phyloP scores from a whole-genome alignment of 805 yeast species.

The Candida tammaniensis region DNA sequence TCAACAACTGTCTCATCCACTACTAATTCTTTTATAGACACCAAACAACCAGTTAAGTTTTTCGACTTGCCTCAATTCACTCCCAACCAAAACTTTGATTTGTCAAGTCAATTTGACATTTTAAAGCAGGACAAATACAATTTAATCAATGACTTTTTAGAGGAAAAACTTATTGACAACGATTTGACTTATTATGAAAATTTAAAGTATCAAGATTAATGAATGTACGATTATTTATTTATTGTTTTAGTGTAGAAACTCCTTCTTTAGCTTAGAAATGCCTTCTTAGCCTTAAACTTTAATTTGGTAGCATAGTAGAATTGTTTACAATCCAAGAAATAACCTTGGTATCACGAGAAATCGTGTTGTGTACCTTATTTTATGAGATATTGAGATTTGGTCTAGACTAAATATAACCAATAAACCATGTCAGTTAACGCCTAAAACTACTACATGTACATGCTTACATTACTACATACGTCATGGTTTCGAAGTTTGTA shows the following conservation, averaged over 20 bases:
- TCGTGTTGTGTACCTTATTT: too few species aligned
- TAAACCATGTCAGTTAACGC: too few species aligned
- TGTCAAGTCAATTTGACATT: slow-evolving; percentile 11
- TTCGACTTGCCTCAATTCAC: slow-evolving; percentile 29
- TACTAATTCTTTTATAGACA: slow-evolving; percentile 16
- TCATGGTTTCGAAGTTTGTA: too few species aligned
- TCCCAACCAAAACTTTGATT: slow-evolving; percentile 3
- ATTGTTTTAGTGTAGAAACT: slow-evolving; percentile 3
- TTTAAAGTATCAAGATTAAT: slow-evolving; percentile 12
- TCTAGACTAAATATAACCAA: too few species aligned
- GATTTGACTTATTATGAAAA: slow-evolving; percentile 34
- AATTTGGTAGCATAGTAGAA: too few species aligned
- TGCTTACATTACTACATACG: too few species aligned
- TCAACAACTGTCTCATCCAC: slow-evolving; percentile 39
- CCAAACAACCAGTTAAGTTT: slow-evolving; percentile 17
- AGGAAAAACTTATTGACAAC: slow-evolving; percentile 37
- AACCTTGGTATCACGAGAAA: too few species aligned
- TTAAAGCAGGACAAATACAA: slow-evolving; percentile 35
- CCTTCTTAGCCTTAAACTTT: too few species aligned
- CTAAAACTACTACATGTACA: too few species aligned
- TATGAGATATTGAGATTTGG: too few species aligned
- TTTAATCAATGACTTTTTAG: slow-evolving; percentile 38
- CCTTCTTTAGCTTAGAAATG: too few species aligned
- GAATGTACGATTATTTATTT: slow-evolving; percentile 14
- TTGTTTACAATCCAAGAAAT: too few species aligned